These are phyloP conservation scores for Taphrina betulina DNA, from an alignment of 1,139 yeast species.

Conservation along the genomic window DNA sequence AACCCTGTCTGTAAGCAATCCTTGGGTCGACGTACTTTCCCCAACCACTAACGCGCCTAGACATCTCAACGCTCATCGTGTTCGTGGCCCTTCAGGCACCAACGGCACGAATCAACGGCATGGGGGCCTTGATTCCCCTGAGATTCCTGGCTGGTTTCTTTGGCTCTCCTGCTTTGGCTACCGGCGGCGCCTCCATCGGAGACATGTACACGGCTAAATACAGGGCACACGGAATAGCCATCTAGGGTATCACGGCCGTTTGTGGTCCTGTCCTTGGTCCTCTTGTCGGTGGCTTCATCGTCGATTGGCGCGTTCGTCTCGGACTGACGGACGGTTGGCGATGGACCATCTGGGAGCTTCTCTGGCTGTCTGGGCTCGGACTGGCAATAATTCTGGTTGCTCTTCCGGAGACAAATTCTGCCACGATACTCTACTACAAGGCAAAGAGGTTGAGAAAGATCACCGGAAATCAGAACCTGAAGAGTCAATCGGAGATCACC, in stretches of 20 bases:
- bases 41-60: too few relatives aligned
- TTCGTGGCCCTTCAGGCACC: constrained; percentile 63
- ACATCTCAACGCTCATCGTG: constrained; percentile 50
- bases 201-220: constrained; percentile 71
- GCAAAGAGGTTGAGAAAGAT: constrained; percentile 54
- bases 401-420: constrained; percentile 86
- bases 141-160: constrained; percentile 78
- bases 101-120: constrained; percentile 56
- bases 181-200: constrained; percentile 82
- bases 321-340: constrained; percentile 59
- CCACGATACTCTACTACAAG: constrained; percentile 70
- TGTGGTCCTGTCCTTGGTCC: constrained; percentile 79
- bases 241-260: constrained; percentile 54
- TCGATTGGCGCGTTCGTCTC: constrained; percentile 45
- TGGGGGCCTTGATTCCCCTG: constrained; percentile 55
- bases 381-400: constrained; percentile 59
- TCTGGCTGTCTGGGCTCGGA: constrained; percentile 49
- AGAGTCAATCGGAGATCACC: constrained; percentile 59
- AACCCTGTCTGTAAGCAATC: constrained; percentile 56
- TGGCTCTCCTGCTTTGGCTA: constrained; percentile 81
- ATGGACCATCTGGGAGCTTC: constrained; percentile 58
- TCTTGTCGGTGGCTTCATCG: constrained; percentile 72
- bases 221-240: constrained; percentile 52
- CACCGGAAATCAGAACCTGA: constrained; percentile 45
- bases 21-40: too few relatives aligned